phyloP scores from a whole-genome alignment of 179 eudicot species.

The Monotropa hypopitys region DNA sequence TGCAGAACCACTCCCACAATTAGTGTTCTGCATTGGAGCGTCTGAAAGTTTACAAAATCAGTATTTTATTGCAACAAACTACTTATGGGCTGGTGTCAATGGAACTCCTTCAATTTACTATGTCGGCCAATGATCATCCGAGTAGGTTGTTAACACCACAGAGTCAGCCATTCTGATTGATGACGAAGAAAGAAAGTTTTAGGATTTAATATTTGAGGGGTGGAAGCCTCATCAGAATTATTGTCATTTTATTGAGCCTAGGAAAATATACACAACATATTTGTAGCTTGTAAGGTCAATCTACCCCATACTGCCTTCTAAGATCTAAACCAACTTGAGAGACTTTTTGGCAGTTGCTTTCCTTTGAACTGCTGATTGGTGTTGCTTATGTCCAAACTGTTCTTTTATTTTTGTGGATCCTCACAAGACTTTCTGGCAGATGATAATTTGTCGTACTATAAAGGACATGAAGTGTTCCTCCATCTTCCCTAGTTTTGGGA shows the following conservation, averaged over 20 bases:
- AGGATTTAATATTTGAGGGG: not conserved
- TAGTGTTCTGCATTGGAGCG: not conserved
- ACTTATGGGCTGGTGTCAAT: not conserved
- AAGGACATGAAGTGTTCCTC: not conserved
- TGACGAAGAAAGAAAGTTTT: not conserved
- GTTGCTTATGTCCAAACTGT: not conserved
- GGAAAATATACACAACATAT: not conserved
- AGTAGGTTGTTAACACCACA: not conserved
- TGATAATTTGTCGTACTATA: not conserved
- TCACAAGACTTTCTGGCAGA: too few relatives aligned
- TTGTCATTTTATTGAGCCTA: not conserved
- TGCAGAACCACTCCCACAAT: not conserved
- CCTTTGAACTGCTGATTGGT: not conserved
- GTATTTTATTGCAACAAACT: not conserved
- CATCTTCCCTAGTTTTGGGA: not conserved
- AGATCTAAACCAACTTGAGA: not conserved
- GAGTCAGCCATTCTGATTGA: not conserved
- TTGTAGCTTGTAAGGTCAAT: not conserved
- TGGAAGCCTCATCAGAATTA: not conserved
- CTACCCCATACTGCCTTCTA: not conserved
- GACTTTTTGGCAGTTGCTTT: not conserved
- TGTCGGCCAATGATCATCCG: not conserved
- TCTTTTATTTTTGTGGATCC: not conserved
- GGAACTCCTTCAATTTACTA: not conserved
- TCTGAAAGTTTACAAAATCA: not conserved